A percentile compares a stretch with the other conserved stretches of the same genome.
These are phyloP conservation scores for Fusarium circinatum DNA, from an alignment of 2,329 filamentous ascomycete genomes.

Conservation along the genomic window DNA sequence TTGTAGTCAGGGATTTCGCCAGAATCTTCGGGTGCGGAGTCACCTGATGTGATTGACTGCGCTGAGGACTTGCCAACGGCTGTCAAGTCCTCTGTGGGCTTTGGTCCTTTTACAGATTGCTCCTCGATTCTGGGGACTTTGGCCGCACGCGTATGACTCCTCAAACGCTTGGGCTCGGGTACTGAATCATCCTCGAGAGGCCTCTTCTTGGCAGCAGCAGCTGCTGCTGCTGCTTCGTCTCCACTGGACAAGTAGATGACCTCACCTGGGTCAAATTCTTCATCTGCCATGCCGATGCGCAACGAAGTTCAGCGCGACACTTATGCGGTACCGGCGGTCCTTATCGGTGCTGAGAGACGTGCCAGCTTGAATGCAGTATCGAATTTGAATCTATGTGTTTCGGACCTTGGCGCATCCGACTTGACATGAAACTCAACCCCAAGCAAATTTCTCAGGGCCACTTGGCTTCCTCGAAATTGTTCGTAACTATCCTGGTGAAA, in stretches of 20 bases:
- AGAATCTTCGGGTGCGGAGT: slow-evolving; percentile 23
- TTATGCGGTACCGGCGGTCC: not conserved
- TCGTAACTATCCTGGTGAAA: slow-evolving; percentile 1
- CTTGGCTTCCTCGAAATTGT: slow-evolving; percentile 8
- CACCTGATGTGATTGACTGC: slow-evolving; percentile 10
- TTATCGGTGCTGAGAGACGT: not conserved
- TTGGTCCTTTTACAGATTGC: slow-evolving; percentile 4
- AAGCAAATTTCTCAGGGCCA: slow-evolving; percentile 1
- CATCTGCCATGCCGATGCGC: slow-evolving; percentile 22
- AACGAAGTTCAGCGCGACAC: not conserved
- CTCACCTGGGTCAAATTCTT: slow-evolving; percentile 36
- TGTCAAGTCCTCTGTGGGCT: slow-evolving; percentile 15
- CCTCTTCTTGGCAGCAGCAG: slow-evolving; percentile 41
- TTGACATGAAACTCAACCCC: not conserved
- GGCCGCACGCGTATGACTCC: slow-evolving; percentile 6
- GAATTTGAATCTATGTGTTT: not conserved
- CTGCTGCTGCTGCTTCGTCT: slow-evolving; percentile 25
- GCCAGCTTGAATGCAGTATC: not conserved
- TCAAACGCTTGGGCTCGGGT: slow-evolving; percentile 39
- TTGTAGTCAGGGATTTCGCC: slow-evolving; percentile 36
- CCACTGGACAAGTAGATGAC: slow-evolving; percentile 42
- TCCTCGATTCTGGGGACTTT: slow-evolving; percentile 40
- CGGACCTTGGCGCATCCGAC: slow-evolving; percentile 2
- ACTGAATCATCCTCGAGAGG: slow-evolving; percentile 39
- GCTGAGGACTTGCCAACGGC: not conserved